Evolutionary conservation across 495 filamentous ascomycete genomes (phyloP), one percentile per base, ranked within the genome.

Genomic region (Neurospora tetrasperma): DNA sequence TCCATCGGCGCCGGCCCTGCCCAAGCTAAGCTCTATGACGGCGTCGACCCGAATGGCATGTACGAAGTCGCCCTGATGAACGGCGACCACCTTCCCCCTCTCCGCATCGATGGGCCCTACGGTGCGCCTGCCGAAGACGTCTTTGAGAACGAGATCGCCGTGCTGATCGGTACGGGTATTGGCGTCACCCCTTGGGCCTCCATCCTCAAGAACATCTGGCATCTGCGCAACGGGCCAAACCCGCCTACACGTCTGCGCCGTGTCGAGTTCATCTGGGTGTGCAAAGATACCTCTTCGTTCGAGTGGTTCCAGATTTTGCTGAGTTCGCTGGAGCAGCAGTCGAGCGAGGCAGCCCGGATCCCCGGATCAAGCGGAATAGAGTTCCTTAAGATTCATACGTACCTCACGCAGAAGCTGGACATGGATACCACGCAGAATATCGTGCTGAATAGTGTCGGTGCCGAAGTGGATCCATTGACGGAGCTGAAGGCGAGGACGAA

Each of bases 221-320:
- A 99, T 78, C 86, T 95, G 74, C 93, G 96, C 44, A 90, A 93
- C 71, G 88, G 89, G 41, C 93, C 93, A 16, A 93, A 97, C 81
- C 91, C 93, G 39, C 94, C 94, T 0, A 89, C 88, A 41, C 92
- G 96, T 79, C 88, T 99, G 48, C 90, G 94, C 70, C 90, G 96
- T 80, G 94, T 99, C 20, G 96, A 99, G 80, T 98, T 99, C 82
- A 97, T 98, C 85, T 99, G 96, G 96, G 90, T 98, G 71, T 98
- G 96, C 87, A 96, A 91, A 80, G 95, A 99, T 77, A 98, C 94
- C 3, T 89, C 86, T 44, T 97, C 95, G 1, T 99, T 99, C 80
- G 96, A 98, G 84, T 99, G 96, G 96, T 99, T 99, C 84, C 96
- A 99, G 80, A 91, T 91, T 12, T 90, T 99, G 5, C 89, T 99